A percentile compares a stretch with the other conserved stretches of the same genome.
phyloP scores from a whole-genome alignment of 257 asterid genomes.

The Gynochthodes officinalis region DNA sequence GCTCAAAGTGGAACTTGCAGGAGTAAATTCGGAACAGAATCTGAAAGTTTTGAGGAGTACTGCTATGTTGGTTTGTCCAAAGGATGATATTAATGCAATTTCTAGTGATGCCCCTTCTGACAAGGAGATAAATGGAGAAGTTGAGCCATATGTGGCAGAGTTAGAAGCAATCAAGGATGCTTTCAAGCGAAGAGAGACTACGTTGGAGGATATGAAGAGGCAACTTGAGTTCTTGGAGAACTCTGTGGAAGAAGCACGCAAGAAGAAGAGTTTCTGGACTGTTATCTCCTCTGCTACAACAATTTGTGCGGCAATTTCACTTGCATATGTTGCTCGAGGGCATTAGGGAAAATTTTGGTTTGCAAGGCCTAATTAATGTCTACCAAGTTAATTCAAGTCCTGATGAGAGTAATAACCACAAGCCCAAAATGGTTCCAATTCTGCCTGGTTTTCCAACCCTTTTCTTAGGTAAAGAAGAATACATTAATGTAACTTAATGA shows the following conservation, averaged over 20 bases:
- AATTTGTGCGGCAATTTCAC: conserved; percentile 54
- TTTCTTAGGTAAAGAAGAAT: neutral
- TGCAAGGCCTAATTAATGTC: neutral
- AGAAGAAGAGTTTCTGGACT: conserved; percentile 76
- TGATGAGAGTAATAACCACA: neutral
- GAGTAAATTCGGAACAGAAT: conserved; percentile 33
- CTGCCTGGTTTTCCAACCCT: neutral
- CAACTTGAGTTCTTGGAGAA: conserved; percentile 45
- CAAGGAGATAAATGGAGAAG: conserved; percentile 30
- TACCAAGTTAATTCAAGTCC: neutral
- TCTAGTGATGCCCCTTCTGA: neutral
- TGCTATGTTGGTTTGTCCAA: conserved; percentile 34
- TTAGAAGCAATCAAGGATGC: conserved; percentile 57
- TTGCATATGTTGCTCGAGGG: conserved; percentile 58
- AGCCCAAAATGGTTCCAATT: conserved; percentile 6
- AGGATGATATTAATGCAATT: conserved; percentile 20
- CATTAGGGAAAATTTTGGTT: conserved; percentile 32
- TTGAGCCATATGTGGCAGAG: conserved; percentile 30
- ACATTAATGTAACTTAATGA: neutral
- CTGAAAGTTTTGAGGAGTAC: conserved; percentile 59
- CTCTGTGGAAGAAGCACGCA: conserved; percentile 49
- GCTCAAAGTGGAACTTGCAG: conserved; percentile 38
- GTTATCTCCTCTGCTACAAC: conserved; percentile 67
- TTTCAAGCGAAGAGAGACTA: conserved; percentile 42
- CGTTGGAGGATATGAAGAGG: conserved; percentile 53